Conservation (phyloP, 306 rosid species). For the Begonia peltatifolia region DNA sequence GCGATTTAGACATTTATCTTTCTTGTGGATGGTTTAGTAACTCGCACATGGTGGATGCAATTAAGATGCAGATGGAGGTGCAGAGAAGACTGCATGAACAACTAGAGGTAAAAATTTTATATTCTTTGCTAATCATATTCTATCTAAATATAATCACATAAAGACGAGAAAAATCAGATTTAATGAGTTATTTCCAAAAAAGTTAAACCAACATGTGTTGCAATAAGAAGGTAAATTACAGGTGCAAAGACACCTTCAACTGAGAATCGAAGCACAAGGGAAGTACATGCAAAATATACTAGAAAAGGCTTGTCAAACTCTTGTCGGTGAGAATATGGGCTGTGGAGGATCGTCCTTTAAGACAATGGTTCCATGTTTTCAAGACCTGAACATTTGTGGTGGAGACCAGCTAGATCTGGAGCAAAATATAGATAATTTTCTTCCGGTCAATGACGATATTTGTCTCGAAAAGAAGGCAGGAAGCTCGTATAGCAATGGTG, state of each 20-base stretch:
- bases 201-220: too few relatives aligned
- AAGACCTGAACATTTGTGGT: conserved; percentile 81
- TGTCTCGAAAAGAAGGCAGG: conserved; percentile 46
- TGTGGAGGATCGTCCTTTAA: conserved; percentile 20
- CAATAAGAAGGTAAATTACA: conserved; percentile 15
- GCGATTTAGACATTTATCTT: conserved; percentile 8
- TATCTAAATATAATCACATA: too few relatives aligned
- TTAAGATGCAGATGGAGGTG: conserved; percentile 99
- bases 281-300: conserved; percentile 97
- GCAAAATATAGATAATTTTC: conserved; percentile 40
- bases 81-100: conserved; percentile 96
- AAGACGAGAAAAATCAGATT: too few relatives aligned
- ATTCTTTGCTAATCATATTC: too few relatives aligned
- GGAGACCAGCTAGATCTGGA: conserved; percentile 51
- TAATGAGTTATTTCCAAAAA: too few relatives aligned
- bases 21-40: conserved; percentile 14
- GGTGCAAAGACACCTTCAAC: conserved; percentile 89
- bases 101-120: conserved; percentile 49
- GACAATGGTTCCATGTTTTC: conserved; percentile 44
- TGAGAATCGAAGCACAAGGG: conserved; percentile 97
- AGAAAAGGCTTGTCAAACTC: conserved; percentile 97
- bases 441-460: conserved; percentile 23
- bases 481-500: conserved; percentile 48
- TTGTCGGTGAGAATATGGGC: conserved; percentile 79
- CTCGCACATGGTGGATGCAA: conserved; percentile 55